Conservation (phyloP, 176 grass and related monocot genomes). For the Oropetium thomaeum region DNA sequence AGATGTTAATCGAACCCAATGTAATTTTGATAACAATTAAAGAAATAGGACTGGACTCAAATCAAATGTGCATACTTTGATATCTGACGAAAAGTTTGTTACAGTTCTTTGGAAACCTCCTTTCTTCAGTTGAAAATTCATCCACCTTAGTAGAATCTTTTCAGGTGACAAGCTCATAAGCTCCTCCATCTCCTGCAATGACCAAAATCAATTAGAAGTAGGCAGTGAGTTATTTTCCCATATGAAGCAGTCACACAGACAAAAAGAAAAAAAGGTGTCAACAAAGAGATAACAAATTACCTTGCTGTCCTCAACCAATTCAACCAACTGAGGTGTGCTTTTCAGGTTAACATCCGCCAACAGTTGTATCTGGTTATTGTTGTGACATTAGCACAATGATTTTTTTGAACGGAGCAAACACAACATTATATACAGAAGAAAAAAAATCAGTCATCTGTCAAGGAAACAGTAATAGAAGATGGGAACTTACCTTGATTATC, state of each 20-base stretch:
- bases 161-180: conserved; percentile 95
- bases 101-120: conserved; percentile 63
- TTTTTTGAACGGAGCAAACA: conserved; percentile 13
- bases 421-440: conserved; percentile 2
- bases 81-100: conserved; percentile 92
- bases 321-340: conserved; percentile 91
- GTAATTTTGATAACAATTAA: background rate
- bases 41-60: conserved; percentile 3
- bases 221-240: conserved; percentile 12
- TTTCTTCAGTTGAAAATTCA: conserved; percentile 99
- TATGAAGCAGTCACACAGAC: background rate
- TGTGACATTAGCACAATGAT: conserved; percentile 19
- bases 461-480: conserved; percentile 26
- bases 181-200: conserved; percentile 84
- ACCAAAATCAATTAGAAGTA: conserved; percentile 19
- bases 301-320: conserved; percentile 85
- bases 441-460: background rate
- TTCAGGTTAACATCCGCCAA: conserved; percentile 91
- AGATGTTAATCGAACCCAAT: background rate
- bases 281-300: conserved; percentile 28
- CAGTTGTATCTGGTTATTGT: conserved; percentile 83
- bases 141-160: conserved; percentile 93
- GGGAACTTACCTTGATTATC: conserved; percentile 73
- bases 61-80: conserved; percentile 60
- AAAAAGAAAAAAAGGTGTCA: background rate